Evolutionary conservation across 768 basidiomycete genomes (phyloP).

Genomic region (Phanerodontia chrysosporium): DNA sequence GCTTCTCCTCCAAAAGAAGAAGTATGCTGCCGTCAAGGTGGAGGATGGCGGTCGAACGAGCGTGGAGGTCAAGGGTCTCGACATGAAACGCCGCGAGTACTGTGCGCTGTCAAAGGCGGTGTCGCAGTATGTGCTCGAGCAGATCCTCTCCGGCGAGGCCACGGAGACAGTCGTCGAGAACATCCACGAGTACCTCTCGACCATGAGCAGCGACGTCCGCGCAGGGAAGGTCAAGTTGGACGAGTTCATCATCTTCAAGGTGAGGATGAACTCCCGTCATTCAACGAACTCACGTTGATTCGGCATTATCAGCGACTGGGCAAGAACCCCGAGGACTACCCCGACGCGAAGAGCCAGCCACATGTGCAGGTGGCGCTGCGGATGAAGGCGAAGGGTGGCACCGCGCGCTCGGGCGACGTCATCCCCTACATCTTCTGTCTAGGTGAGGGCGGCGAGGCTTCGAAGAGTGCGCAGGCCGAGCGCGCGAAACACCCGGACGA

Average conservation of each 20-base stretch:
- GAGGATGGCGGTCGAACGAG: slow-evolving; percentile 75
- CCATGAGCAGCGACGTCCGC: slow-evolving; percentile 74
- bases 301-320: slow-evolving; percentile 84
- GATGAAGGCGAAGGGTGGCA: slow-evolving; percentile 80
- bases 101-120: slow-evolving; percentile 87
- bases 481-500: slow-evolving; percentile 94
- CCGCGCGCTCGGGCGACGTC: slow-evolving; percentile 85
- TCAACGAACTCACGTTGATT: neutral
- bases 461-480: slow-evolving; percentile 82
- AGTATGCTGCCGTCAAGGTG: slow-evolving; percentile 96
- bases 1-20: slow-evolving; percentile 95
- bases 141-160: slow-evolving; percentile 86
- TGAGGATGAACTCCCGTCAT: slow-evolving; percentile 24
- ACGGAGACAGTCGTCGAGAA: slow-evolving; percentile 86
- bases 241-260: slow-evolving; percentile 94
- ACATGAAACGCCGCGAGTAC: slow-evolving; percentile 99
- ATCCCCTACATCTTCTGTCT: slow-evolving; percentile 94
- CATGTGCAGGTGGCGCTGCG: slow-evolving; percentile 95
- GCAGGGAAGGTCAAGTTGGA: slow-evolving; percentile 79
- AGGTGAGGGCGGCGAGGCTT: slow-evolving; percentile 62
- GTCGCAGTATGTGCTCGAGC: slow-evolving; percentile 87
- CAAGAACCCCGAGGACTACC: slow-evolving; percentile 96
- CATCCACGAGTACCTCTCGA: slow-evolving; percentile 87
- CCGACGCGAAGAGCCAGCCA: slow-evolving; percentile 90
- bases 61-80: slow-evolving; percentile 92